Conservation (phyloP, 192 early-diverging fungal species). For the Podila horticola region DNA sequence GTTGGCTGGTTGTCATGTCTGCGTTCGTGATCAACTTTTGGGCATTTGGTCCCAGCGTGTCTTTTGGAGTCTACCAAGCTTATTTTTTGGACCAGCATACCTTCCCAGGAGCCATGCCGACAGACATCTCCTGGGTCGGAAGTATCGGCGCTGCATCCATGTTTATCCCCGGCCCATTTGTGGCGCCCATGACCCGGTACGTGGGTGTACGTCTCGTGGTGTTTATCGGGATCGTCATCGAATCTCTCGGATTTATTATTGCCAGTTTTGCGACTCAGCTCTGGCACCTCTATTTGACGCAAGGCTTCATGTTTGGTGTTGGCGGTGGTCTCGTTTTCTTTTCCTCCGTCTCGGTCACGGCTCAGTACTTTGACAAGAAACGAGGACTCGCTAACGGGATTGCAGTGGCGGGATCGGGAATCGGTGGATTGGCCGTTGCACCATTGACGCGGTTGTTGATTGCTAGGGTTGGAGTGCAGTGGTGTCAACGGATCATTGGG, state of each 20-base stretch:
- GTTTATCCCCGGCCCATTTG: slow-evolving; percentile 54
- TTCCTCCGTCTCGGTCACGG: slow-evolving; percentile 70
- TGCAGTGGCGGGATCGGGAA: slow-evolving; percentile 72
- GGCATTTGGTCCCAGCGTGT: slow-evolving; percentile 26
- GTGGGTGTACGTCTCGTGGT: slow-evolving; percentile 32
- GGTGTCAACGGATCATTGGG: slow-evolving; percentile 50
- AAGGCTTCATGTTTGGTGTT: slow-evolving; percentile 3
- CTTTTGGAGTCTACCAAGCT: slow-evolving; percentile 41
- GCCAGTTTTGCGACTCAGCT: slow-evolving; percentile 66
- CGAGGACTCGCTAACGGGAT: slow-evolving; percentile 74
- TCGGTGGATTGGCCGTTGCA: slow-evolving; percentile 71
- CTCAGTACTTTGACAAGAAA: slow-evolving; percentile 70
- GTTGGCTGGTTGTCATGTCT: slow-evolving; percentile 55
- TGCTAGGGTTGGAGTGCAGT: slow-evolving; percentile 37
- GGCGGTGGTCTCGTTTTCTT: slow-evolving; percentile 63
- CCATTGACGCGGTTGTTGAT: slow-evolving; percentile 57
- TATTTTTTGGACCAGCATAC: slow-evolving; percentile 4
- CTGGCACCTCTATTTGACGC: slow-evolving; percentile 11
- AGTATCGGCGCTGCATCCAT: slow-evolving; percentile 56
- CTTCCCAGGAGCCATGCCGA: slow-evolving; percentile 28
- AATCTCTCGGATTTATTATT: slow-evolving; percentile 63
- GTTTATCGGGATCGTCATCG: slow-evolving; percentile 38
- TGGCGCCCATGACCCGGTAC: slow-evolving; percentile 38
- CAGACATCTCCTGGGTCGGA: slow-evolving; percentile 44
- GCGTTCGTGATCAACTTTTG: slow-evolving; percentile 54